These are phyloP conservation scores for Mycena maculata DNA, from an alignment of 768 basidiomycete genomes.

Conservation along the genomic window DNA sequence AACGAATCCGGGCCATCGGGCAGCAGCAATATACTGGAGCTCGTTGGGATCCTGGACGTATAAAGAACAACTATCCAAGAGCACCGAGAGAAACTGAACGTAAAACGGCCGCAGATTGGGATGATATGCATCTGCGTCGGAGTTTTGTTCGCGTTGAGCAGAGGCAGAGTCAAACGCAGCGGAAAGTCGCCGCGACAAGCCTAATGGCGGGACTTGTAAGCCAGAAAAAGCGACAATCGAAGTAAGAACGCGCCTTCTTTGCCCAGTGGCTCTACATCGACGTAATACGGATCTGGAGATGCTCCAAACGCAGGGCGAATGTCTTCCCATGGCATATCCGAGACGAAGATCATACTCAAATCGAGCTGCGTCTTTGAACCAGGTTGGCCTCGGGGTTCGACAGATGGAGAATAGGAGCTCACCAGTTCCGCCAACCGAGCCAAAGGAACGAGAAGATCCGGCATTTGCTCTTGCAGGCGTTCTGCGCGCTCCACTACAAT, in stretches of 20 bases:
- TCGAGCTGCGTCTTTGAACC: conserved; percentile 63
- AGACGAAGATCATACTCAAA: conserved; percentile 71
- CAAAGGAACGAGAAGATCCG: conserved; percentile 77
- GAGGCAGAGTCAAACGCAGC: conserved; percentile 49
- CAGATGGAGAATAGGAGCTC: conserved; percentile 35
- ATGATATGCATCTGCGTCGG: conserved; percentile 56
- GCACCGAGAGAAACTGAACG: conserved; percentile 66
- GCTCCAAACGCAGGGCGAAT: conserved; percentile 77
- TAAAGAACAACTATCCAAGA: conserved; percentile 71
- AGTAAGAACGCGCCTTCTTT: conserved; percentile 59
- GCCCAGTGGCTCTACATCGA: too few species aligned
- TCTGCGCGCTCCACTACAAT: conserved; percentile 78
- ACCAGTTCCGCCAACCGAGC: conserved; percentile 81
- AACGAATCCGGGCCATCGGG: conserved; percentile 85
- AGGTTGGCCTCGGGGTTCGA: conserved; percentile 14
- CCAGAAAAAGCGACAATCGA: too few species aligned
- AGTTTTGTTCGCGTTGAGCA: conserved; percentile 21
- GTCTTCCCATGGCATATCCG: conserved; percentile 76
- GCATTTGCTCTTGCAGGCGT: conserved; percentile 67
- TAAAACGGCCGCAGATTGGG: conserved; percentile 69
- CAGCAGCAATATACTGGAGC: conserved; percentile 79
- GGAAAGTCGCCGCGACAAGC: conserved; percentile 47
- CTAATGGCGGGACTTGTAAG: too few species aligned
- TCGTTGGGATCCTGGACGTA: conserved; percentile 78
- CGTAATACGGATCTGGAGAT: conserved; percentile 80